Evolutionary conservation across 768 basidiomycete genomes (phyloP), one percentile per base, ranked within the genome.

Genomic region (Sporobolomyces roseus): DNA sequence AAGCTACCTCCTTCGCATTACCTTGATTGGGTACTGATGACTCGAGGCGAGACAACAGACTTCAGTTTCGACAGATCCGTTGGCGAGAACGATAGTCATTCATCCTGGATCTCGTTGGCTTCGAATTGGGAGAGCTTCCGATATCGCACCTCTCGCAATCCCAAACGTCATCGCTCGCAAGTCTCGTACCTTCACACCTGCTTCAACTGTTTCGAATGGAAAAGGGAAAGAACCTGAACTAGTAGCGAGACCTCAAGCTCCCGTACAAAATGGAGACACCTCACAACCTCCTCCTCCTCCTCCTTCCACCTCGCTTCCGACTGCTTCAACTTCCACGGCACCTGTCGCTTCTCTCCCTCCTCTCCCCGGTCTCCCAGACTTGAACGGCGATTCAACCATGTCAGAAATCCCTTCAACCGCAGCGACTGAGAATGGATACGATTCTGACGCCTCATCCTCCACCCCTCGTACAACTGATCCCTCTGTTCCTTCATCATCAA

Each of bases 71-170:
- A 55, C 52, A 9, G 68, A 73, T 43, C 66, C 75, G 3, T 63
- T 63, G 43, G n/a, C 51, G 12, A 67, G 64, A n/a, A 74, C 72
- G 21, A 68, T 77, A 64, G 66, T 77, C 32, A 72, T 77, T 49
- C 76, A 77, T 50, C 76, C 76, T 25, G 76, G 76, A 23, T 75
- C 75, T 13, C 70, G 74, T 43, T 72, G 55, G 46, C 66, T 76
- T 38, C 76, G 76, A 29, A 67, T 77, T 59, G 76, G 76, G 8
- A 64, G 69, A 63, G 72, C 76, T 14, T 68, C 65, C 10, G 71
- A 74, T 36, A 27, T 50, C 16, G 59, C 68, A 4, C 76, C 76
- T 23, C 53, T 74, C 62, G 48, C 73, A 25, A 61, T 77, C 9
- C 74, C 74, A 6, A 65, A 71, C 68, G 66, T 74, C 29, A 75